phyloP scores from a whole-genome alignment of 75 land plant genomes.

The Selaginella moellendorffii region DNA sequence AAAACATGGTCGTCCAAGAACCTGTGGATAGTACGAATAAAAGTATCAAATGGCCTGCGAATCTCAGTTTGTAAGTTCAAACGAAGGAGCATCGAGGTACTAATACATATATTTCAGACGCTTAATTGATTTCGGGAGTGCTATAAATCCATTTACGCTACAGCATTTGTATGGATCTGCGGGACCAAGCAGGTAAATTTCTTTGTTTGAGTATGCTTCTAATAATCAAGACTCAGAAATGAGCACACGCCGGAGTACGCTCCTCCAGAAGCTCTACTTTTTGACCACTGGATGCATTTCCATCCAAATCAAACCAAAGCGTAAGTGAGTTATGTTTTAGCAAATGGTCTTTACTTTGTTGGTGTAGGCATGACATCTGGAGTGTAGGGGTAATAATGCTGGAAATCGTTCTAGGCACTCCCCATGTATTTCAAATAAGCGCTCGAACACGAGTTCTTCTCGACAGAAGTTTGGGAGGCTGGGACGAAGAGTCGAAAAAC shows the following conservation, averaged over 20 bases:
- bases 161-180: conserved; percentile 66
- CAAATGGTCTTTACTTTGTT: conserved; percentile 6
- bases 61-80: conserved; percentile 12
- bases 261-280: conserved; percentile 84
- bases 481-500: conserved; percentile 57
- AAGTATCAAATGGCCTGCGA: conserved; percentile 14
- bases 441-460: conserved; percentile 49
- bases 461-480: conserved; percentile 61
- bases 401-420: conserved; percentile 84
- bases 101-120: conserved; percentile 37
- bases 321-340: conserved; percentile 8
- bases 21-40: background rate
- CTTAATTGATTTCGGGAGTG: conserved; percentile 97
- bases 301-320: conserved; percentile 19
- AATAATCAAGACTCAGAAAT: conserved; percentile 24
- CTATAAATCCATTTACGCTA: conserved; percentile 65
- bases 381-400: conserved; percentile 90
- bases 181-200: conserved; percentile 71
- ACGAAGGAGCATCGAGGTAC: no score
- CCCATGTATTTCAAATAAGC: conserved; percentile 79
- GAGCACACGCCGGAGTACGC: conserved; percentile 84
- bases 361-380: conserved; percentile 87
- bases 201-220: background rate
- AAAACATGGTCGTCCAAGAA: conserved; percentile 17
- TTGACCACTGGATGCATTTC: conserved; percentile 49